Evolutionary conservation across 768 basidiomycete genomes (phyloP).

Genomic region (Lactarius trivialis): DNA sequence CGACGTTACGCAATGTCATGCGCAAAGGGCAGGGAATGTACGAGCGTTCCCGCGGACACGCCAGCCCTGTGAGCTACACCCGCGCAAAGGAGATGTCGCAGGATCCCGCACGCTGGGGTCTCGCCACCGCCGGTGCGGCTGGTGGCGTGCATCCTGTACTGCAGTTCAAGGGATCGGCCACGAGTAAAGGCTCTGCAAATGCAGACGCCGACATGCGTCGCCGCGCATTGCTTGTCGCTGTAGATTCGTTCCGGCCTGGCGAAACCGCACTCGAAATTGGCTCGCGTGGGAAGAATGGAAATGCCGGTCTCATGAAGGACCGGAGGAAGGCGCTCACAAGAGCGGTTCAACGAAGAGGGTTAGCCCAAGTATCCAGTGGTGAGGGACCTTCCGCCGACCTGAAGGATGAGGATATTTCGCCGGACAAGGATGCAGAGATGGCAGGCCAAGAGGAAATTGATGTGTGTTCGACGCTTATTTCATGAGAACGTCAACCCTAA

Average conservation of each 20-base stretch:
- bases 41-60: conserved; percentile 88
- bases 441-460: conserved; percentile 74
- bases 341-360: conserved; percentile 45
- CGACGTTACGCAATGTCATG: conserved; percentile 73
- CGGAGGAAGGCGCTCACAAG: conserved; percentile 71
- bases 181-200: conserved; percentile 30
- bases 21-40: conserved; percentile 87
- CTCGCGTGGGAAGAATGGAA: conserved; percentile 54
- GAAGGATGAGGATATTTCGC: conserved; percentile 30
- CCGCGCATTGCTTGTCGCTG: conserved; percentile 60
- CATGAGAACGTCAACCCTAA: conserved; percentile 41
- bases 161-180: conserved; percentile 34
- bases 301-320: conserved; percentile 79
- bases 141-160: conserved; percentile 62
- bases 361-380: conserved; percentile 30
- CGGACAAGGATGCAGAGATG: conserved; percentile 47
- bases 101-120: conserved; percentile 55
- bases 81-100: conserved; percentile 85
- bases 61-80: conserved; percentile 76
- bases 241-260: conserved; percentile 74
- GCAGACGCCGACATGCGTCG: conserved; percentile 54
- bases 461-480: conserved; percentile 57
- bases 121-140: conserved; percentile 52
- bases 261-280: conserved; percentile 93
- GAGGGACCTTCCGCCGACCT: conserved; percentile 31